phyloP scores from a whole-genome alignment of 2,329 filamentous ascomycete genomes.

The Scopulariopsis brevicaulis region DNA sequence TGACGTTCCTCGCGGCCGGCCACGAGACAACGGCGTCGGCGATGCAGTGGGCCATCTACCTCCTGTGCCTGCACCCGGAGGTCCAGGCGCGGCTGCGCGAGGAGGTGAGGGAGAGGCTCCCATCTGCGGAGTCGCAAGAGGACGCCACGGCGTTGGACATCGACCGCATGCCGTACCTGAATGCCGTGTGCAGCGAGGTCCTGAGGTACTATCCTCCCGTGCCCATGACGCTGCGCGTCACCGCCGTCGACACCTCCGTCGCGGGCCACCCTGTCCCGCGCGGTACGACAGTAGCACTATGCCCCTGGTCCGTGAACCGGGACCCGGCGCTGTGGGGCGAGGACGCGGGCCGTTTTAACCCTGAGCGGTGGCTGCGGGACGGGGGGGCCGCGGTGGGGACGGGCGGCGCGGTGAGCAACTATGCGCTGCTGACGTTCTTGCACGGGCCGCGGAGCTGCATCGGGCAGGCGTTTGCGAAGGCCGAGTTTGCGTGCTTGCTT shows the following conservation, averaged over 20 bases:
- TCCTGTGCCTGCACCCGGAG: conserved; percentile 29
- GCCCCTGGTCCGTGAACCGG: conserved; percentile 58
- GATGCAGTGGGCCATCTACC: conserved; percentile 27
- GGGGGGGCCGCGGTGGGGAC: conserved; percentile 43
- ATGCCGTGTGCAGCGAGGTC: conserved; percentile 68
- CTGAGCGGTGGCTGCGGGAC: conserved; percentile 59
- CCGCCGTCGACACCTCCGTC: conserved; percentile 53
- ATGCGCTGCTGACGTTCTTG: conserved; percentile 69
- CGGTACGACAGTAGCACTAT: conserved; percentile 57
- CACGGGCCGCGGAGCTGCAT: conserved; percentile 84
- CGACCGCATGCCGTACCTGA: conserved; percentile 67
- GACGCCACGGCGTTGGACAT: conserved; percentile 23
- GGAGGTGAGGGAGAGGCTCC: conserved; percentile 54
- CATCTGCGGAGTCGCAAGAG: conserved; percentile 25
- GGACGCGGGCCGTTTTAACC: conserved; percentile 65
- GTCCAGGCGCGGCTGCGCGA: conserved; percentile 55
- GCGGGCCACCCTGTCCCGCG: conserved; percentile 55
- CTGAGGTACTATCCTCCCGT: conserved; percentile 65
- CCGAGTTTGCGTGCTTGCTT: conserved; percentile 76
- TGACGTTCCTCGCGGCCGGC: conserved; percentile 47
- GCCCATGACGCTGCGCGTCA: conserved; percentile 56
- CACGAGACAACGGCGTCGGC: conserved; percentile 31
- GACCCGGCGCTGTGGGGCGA: conserved; percentile 61
- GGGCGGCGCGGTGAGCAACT: conserved; percentile 21
- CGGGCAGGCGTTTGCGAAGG: conserved; percentile 66